phyloP scores from a whole-genome alignment of 108 stramenopile genomes.

The Nitzschia sp. region DNA sequence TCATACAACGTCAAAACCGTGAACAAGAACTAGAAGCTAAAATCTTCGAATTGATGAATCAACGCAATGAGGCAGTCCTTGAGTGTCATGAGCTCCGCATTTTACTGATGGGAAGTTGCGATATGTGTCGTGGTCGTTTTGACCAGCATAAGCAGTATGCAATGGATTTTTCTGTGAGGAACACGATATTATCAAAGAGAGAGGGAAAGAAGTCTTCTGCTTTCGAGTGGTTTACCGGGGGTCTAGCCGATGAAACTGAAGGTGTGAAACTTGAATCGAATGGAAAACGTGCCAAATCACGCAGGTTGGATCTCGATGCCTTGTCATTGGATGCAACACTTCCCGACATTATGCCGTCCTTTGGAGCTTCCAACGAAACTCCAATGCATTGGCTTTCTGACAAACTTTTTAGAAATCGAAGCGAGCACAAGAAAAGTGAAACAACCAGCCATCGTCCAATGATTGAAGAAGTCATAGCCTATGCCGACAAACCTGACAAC shows the following conservation, averaged over 20 bases:
- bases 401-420: not conserved
- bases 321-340: not conserved
- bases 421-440: not conserved
- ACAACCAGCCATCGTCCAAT: not conserved
- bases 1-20: conserved; percentile 3
- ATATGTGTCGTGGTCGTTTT: conserved; percentile 8
- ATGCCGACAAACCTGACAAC: not conserved
- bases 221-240: conserved; percentile 21
- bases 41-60: conserved; percentile 8
- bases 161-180: conserved; percentile 14
- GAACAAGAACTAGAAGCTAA: conserved; percentile 8
- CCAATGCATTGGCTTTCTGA: conserved; percentile 11
- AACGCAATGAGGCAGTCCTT: conserved; percentile 14
- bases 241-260: conserved; percentile 19
- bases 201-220: conserved; percentile 1
- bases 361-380: not conserved
- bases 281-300: not conserved
- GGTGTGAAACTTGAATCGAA: not conserved
- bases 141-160: conserved; percentile 3
- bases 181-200: conserved; percentile 7
- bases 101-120: conserved; percentile 2
- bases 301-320: not conserved
- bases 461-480: not conserved
- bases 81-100: conserved; percentile 22
- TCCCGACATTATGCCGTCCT: not conserved